Base-by-base conservation (phyloP, 2,329 filamentous ascomycete genomes). In the Parascedosporium putredinis region DNA sequence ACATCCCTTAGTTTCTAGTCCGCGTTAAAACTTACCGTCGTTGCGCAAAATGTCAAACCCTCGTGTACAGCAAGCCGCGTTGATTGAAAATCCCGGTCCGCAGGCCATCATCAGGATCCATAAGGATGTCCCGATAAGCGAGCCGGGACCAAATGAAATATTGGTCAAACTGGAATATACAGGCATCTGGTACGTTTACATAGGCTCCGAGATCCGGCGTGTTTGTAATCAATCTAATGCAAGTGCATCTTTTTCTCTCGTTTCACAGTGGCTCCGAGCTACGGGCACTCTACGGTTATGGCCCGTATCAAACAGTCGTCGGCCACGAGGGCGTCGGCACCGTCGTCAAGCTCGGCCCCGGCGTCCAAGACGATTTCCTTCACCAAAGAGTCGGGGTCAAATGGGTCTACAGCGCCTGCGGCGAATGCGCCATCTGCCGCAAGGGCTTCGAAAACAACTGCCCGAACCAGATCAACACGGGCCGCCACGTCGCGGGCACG, bases 391-490 rank as follows among this genome's bases (percentile, higher is more conserved):
- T 72, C 0, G 69, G 69, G 1, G 61, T 72, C 0, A 71, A 71
- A 52, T 72, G 69, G 69, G 58, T 72, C 1, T 70, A 65, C 53
- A 68, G 63, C 4, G 66, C 68, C 1, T 72, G 69, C 20, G 62
- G 62, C 0, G 22, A 54, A 3, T 72, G 69, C 24, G 58, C 57
- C 1, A 58, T 57, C 4, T 73, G 70, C 48, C 54, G 55, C 2
- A 53, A 52, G 5, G 66, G 64, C 1, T 59, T 63, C 48, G 2
- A 53, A 2, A 71, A 71, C 16, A 68, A 70, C 29, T 73, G 70
- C 18, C 57, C 59, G 0, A 60, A 61, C 6, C 69, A 70, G 42
- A 47, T 63, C n/a, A 69, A 71, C 50, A 69, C 69, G 0, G 65
- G 70, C 2, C 57, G 64, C 1, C 62, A 61, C n/a, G 60, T 63